phyloP scores from a whole-genome alignment of 306 rosid genomes.

The Medicago ruthenica region DNA sequence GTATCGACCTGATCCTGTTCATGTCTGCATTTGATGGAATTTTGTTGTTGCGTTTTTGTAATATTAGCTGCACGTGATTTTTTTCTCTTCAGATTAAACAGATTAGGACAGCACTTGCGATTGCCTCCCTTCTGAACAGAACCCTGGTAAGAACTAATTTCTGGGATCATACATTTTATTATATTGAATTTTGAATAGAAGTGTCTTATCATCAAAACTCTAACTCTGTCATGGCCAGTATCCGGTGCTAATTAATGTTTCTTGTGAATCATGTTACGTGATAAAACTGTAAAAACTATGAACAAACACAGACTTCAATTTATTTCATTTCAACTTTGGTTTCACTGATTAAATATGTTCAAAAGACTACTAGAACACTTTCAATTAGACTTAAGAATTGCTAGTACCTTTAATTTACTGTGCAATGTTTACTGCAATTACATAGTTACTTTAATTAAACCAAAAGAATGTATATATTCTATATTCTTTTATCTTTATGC shows the following conservation, averaged over 20 bases:
- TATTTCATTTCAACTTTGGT: constrained; percentile 4
- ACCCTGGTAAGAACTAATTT: constrained; percentile 74
- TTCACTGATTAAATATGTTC: constrained; percentile 11
- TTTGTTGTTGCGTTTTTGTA: constrained; percentile 37
- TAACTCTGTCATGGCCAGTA: constrained; percentile 5
- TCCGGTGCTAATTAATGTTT: constrained; percentile 11
- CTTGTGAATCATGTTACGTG: constrained; percentile 9
- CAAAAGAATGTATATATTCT: background rate
- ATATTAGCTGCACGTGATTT: constrained; percentile 27
- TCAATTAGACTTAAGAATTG: constrained; percentile 7
- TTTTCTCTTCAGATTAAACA: constrained; percentile 73
- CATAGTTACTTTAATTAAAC: constrained; percentile 18
- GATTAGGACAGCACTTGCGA: constrained; percentile 88
- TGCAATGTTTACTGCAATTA: constrained; percentile 3
- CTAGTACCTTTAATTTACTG: constrained; percentile 15
- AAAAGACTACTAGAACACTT: background rate
- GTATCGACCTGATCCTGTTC: constrained; percentile 47
- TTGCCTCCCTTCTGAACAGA: constrained; percentile 87
- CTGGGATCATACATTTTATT: constrained; percentile 16
- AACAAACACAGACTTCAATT: background rate
- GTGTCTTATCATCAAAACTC: constrained; percentile 22
- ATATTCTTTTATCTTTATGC: constrained; percentile 42
- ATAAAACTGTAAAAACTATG: constrained; percentile 12
- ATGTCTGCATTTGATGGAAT: constrained; percentile 40
- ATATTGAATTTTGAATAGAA: constrained; percentile 27